Evolutionary conservation across 495 filamentous ascomycete species (phyloP).

Genomic region (Physcia stellaris): DNA sequence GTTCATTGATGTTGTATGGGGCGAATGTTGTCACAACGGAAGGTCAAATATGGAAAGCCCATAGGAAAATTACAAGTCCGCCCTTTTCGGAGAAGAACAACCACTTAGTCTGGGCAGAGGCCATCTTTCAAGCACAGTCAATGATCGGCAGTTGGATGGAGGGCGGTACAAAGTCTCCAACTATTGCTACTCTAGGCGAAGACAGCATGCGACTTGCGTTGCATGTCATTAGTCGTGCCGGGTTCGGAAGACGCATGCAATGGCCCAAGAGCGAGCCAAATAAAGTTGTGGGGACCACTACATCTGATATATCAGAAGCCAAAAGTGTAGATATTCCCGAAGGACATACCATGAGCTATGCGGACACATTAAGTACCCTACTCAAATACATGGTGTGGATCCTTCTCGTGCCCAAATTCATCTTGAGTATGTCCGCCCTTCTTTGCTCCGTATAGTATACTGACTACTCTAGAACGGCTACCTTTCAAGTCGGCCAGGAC

Average conservation of each 20-base stretch:
- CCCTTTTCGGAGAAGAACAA: constrained; percentile 64
- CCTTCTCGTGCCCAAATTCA: constrained; percentile 32
- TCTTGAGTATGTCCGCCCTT: constrained; percentile 22
- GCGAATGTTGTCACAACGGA: constrained; percentile 51
- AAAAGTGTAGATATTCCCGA: no score
- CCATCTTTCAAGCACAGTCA: constrained; percentile 39
- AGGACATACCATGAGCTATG: constrained; percentile 48
- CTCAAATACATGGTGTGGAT: constrained; percentile 41
- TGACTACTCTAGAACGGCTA: constrained; percentile 20
- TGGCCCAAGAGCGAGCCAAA: constrained; percentile 35
- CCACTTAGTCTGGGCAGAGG: constrained; percentile 46
- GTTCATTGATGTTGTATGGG: constrained; percentile 46
- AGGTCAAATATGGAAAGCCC: constrained; percentile 47
- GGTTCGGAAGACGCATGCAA: constrained; percentile 44
- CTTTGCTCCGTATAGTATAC: not conserved
- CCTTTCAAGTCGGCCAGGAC: constrained; percentile 36
- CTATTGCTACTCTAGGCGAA: constrained; percentile 34
- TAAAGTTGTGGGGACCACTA: constrained; percentile 12
- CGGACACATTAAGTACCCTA: constrained; percentile 34
- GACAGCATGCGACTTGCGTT: constrained; percentile 51
- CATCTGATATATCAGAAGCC: constrained; percentile 14
- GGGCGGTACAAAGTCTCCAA: constrained; percentile 22
- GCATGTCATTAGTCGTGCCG: constrained; percentile 54
- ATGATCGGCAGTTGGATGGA: constrained; percentile 39
- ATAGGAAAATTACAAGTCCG: constrained; percentile 53